These are phyloP conservation scores for Amoebophrya sp. DNA, from an alignment of 169 alveolate genomes.

Conservation along the genomic window DNA sequence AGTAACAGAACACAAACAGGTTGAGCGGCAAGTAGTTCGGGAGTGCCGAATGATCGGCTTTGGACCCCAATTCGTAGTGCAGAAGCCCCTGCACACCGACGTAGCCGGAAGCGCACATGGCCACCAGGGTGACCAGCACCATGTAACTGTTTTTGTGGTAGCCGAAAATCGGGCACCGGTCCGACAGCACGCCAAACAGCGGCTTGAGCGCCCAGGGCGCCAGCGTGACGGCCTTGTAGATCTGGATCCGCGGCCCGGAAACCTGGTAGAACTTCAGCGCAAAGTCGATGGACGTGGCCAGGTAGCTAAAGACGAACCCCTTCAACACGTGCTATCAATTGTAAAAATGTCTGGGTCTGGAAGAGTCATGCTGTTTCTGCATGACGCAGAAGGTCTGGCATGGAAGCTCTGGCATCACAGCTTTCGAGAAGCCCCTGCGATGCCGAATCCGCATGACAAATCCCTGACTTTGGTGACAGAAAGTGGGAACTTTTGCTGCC, in stretches of 20 bases:
- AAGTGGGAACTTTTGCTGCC: too few relatives aligned
- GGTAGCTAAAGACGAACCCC: background rate
- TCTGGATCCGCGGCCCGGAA: conserved; percentile 7
- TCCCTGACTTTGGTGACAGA: too few relatives aligned
- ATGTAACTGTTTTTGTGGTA: conserved; percentile 17
- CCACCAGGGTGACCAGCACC: conserved; percentile 13
- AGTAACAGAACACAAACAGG: background rate
- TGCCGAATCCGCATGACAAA: too few relatives aligned
- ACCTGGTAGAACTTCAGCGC: background rate
- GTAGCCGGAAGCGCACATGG: background rate
- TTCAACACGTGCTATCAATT: background rate
- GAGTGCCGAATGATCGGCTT: background rate
- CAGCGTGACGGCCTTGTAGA: background rate
- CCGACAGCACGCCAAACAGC: conserved; percentile 26
- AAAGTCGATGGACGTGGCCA: background rate
- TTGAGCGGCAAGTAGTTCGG: background rate
- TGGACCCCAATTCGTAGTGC: background rate
- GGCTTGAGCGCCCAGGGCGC: conserved; percentile 33
- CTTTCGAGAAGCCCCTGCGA: too few relatives aligned
- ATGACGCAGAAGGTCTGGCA: too few relatives aligned
- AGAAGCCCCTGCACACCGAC: conserved; percentile 5
- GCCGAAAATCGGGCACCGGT: background rate
- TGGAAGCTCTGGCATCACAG: too few relatives aligned
- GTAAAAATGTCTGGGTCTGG: too few relatives aligned
- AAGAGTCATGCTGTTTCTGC: too few relatives aligned